phyloP scores from a whole-genome alignment of 768 basidiomycete genomes.

The Coprinellus micaceus region DNA sequence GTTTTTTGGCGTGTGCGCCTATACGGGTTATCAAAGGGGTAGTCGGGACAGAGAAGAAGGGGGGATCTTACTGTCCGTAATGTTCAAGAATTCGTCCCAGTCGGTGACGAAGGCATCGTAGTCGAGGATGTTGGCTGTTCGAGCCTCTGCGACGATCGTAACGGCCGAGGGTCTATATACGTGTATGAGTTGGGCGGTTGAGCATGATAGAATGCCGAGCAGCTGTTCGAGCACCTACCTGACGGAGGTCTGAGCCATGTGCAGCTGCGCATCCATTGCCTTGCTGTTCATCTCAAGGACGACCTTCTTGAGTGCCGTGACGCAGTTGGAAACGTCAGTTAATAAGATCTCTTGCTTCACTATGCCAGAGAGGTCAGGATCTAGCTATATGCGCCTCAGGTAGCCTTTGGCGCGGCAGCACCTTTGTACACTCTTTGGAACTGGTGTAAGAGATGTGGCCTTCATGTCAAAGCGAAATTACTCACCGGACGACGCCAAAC shows the following conservation, averaged over 20 bases:
- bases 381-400: not conserved
- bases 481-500: constrained; percentile 83
- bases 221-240: too few species aligned
- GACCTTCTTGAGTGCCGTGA: constrained; percentile 72
- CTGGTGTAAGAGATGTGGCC: not conserved
- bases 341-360: constrained; percentile 85
- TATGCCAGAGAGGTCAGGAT: constrained; percentile 21
- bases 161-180: constrained; percentile 49
- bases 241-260: constrained; percentile 66
- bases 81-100: constrained; percentile 60
- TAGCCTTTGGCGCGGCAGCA: constrained; percentile 6
- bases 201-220: too few species aligned
- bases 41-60: not conserved
- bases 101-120: constrained; percentile 64
- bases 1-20: constrained; percentile 9
- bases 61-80: constrained; percentile 33
- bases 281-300: constrained; percentile 59
- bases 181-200: too few species aligned
- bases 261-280: constrained; percentile 49
- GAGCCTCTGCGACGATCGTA: constrained; percentile 51
- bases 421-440: constrained; percentile 47
- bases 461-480: too few species aligned
- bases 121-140: constrained; percentile 46
- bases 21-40: not conserved
- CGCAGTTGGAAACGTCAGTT: constrained; percentile 76